Conservation (phyloP, 2,329 filamentous ascomycete species). For the Phialocephala sp. region DNA sequence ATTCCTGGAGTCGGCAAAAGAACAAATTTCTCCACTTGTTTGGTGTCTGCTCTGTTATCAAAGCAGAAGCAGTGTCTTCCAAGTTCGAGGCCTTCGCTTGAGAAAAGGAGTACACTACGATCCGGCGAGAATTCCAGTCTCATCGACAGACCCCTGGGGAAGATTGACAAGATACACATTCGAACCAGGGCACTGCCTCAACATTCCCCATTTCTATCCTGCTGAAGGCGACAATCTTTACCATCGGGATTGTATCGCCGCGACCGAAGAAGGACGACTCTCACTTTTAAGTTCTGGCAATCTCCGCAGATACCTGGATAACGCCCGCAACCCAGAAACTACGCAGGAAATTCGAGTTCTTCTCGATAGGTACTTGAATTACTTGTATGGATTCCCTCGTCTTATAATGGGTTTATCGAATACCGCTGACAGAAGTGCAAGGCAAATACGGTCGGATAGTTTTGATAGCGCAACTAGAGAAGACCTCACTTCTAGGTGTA, state of each 20-base stretch:
- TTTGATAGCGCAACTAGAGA: neutral
- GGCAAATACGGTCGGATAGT: neutral
- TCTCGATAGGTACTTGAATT: neutral
- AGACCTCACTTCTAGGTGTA: neutral
- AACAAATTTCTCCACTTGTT: neutral
- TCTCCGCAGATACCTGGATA: neutral
- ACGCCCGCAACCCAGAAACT: neutral
- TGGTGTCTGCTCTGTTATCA: neutral
- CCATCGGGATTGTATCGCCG: neutral
- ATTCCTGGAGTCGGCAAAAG: neutral
- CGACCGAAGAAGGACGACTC: neutral
- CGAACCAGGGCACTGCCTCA: neutral
- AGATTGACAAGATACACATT: neutral
- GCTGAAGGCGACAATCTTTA: neutral
- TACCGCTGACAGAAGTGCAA: neutral
- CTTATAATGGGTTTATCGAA: neutral
- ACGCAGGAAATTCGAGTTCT: neutral
- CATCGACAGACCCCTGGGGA: neutral
- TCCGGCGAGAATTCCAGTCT: neutral
- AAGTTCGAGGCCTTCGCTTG: neutral
- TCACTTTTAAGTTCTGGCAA: neutral
- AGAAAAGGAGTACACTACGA: neutral
- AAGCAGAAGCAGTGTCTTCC: neutral
- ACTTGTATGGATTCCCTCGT: neutral
- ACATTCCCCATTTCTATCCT: neutral